Evolutionary conservation across 2,329 filamentous ascomycete species (phyloP).

Genomic region (Colletotrichum sp.): DNA sequence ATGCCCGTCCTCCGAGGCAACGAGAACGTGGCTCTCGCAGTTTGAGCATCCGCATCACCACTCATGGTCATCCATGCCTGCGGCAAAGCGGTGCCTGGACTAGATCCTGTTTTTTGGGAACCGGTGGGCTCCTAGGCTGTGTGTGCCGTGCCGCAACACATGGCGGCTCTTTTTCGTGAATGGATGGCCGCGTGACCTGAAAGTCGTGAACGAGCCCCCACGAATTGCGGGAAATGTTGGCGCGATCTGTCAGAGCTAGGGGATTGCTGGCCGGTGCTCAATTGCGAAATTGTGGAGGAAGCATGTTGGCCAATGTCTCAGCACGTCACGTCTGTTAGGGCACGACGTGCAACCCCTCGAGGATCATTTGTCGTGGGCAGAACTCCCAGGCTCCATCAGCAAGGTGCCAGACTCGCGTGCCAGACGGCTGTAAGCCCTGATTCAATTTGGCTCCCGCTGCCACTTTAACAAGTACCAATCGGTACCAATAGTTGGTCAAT

Average conservation of each 20-base stretch:
- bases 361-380: background rate
- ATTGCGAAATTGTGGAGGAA: background rate
- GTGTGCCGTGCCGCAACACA: background rate
- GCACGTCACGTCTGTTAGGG: conserved; percentile 10
- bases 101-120: background rate
- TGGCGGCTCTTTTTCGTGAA: conserved; percentile 21
- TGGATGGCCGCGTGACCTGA: conserved; percentile 14
- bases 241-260: background rate
- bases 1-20: conserved; percentile 6
- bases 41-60: background rate
- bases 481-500: background rate
- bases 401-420: background rate
- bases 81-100: background rate
- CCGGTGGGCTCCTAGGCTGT: background rate
- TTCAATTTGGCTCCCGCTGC: background rate
- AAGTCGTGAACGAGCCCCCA: background rate
- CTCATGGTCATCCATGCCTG: background rate
- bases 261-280: background rate
- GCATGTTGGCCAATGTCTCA: background rate
- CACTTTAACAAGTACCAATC: background rate
- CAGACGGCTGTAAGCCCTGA: background rate
- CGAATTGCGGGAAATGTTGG: background rate
- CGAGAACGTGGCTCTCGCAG: background rate
- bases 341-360: background rate
- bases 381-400: background rate